Percentiles rank a stretch among this genome's conserved stretches.
These are phyloP conservation scores for Mariannaea sp. DNA, from an alignment of 2,329 filamentous ascomycete genomes.

Conservation along the genomic window DNA sequence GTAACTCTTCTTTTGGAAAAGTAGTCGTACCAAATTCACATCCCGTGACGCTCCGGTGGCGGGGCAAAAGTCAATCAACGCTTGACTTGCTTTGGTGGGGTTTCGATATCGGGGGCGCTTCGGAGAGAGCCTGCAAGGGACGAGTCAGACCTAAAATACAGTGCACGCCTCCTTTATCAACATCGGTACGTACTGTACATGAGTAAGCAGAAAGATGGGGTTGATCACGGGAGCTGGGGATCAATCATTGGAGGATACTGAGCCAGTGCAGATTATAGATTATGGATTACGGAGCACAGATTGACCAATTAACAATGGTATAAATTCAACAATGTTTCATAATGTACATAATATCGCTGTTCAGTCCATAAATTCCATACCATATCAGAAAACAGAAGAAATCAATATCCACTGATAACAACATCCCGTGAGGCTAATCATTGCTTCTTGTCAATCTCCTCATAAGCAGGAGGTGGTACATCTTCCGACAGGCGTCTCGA, in stretches of 20 bases:
- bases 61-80: constrained; percentile 15
- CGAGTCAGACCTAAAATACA: too few relatives aligned
- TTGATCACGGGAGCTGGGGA: too few relatives aligned
- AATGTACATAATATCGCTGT: too few relatives aligned
- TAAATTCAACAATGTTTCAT: too few relatives aligned
- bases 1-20: not conserved
- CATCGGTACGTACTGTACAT: too few relatives aligned
- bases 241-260: too few relatives aligned
- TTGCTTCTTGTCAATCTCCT: constrained; percentile 26
- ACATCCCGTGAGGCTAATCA: not conserved
- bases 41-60: constrained; percentile 8
- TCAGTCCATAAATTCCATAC: not conserved
- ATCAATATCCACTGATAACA: not conserved
- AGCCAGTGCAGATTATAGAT: too few relatives aligned
- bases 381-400: not conserved
- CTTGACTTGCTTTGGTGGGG: constrained; percentile 9
- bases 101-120: constrained; percentile 40
- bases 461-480: constrained; percentile 32
- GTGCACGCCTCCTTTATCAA: too few relatives aligned
- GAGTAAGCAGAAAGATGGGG: too few relatives aligned
- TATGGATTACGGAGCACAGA: too few relatives aligned
- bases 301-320: too few relatives aligned
- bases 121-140: constrained; percentile 23
- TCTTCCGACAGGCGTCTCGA: constrained; percentile 9
- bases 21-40: not conserved